Base-by-base conservation (phyloP, 768 basidiomycete species). In the Gloeopeniophorella convolvens region DNA sequence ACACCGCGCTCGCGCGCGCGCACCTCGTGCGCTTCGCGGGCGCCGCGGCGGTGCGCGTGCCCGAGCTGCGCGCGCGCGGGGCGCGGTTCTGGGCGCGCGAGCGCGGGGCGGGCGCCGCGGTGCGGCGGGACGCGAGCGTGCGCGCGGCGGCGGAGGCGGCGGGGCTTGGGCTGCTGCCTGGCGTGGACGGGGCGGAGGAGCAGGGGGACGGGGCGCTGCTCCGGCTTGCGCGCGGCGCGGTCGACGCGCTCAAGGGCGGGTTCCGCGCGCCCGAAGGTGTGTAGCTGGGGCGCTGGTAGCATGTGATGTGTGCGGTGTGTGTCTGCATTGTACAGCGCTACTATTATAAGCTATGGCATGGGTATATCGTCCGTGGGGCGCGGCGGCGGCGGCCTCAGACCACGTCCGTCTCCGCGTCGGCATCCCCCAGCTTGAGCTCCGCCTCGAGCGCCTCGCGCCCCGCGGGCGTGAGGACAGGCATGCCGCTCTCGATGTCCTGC, bases 391-490 rank as follows among this genome's bases (percentile, higher is more conserved):
- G n/a, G n/a, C n/a, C n/a, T n/a, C n/a, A n/a, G n/a, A n/a, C n/a
- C n/a, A n/a, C 33, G 15, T 12, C 40, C 5, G 33, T 26, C 41
- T 62, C 59, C 13, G 57, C 41, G 33, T 58, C 54, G 23, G 49
- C 51, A 13, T 52, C 55, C 40, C 60, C 57, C 49, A 65, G 64
- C 54, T 58, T 55, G 33, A 87, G 60, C 62, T 94, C 89, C 53
- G 86, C 83, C 63, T 89, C 77, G 12, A 96, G 68, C 2, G 86
- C 89, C 58, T 75, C 71, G 48, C 68, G 65, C 5, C 94, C 94
- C 35, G 75, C 84, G 1, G 68, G 72, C 0, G 88, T 89, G 16
- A 97, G 72, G 15, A 54, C 62, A 1, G 91, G 80, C 48, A 77
- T 73, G 11, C 94, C 94, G 10, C 74, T 72, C 28, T 71, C 73